phyloP scores from a whole-genome alignment of 2,329 filamentous ascomycete genomes.

The Fusarium sp. region DNA sequence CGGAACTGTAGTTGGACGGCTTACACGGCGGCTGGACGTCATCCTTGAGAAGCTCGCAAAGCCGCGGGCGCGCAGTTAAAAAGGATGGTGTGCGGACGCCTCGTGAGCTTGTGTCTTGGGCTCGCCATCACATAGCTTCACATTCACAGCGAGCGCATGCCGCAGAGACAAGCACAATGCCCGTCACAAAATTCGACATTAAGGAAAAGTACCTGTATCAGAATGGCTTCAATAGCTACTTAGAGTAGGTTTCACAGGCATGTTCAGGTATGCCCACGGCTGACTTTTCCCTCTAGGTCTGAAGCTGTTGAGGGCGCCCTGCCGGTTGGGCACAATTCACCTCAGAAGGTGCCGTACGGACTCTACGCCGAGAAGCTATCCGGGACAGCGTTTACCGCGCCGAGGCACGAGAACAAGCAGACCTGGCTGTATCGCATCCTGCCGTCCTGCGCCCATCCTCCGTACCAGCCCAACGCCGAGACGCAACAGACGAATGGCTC shows the following conservation, averaged over 20 bases:
- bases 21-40: slow-evolving; percentile 43
- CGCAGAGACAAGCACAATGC: slow-evolving; percentile 57
- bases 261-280: neutral
- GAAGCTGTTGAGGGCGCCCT: slow-evolving; percentile 84
- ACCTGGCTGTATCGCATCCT: slow-evolving; percentile 81
- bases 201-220: slow-evolving; percentile 80
- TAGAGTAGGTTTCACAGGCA: slow-evolving; percentile 73
- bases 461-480: slow-evolving; percentile 65
- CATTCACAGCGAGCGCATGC: neutral
- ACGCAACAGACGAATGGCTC: slow-evolving; percentile 41
- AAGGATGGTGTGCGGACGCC: slow-evolving; percentile 37
- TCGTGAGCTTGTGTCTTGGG: slow-evolving; percentile 6
- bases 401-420: slow-evolving; percentile 78
- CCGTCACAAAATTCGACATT: slow-evolving; percentile 64
- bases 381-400: slow-evolving; percentile 80
- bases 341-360: slow-evolving; percentile 83
- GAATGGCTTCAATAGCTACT: slow-evolving; percentile 83
- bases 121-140: slow-evolving; percentile 13
- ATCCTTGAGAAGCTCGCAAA: slow-evolving; percentile 36
- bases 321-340: slow-evolving; percentile 84
- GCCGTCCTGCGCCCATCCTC: slow-evolving; percentile 74
- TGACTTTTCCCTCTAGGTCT: slow-evolving; percentile 65
- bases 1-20: slow-evolving; percentile 46
- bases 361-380: slow-evolving; percentile 88
- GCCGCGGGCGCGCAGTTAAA: slow-evolving; percentile 40